Evolutionary conservation across 2,329 filamentous ascomycete species (phyloP), one percentile per base, ranked within the genome.

Genomic region (Exophiala alcalophila): DNA sequence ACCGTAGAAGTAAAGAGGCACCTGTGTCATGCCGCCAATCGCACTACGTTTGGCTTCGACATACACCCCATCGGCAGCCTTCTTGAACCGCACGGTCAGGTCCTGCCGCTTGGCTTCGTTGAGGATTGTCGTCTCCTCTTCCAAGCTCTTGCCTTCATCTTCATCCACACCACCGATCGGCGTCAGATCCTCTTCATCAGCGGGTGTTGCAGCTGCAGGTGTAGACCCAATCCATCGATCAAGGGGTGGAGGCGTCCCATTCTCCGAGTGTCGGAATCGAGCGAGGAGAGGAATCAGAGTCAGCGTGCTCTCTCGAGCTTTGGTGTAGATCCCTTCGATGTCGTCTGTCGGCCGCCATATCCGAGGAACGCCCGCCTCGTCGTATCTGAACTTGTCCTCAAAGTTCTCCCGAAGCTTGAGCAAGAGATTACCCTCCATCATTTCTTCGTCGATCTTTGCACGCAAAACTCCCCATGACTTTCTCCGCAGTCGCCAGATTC

Each of bases 331-430:
- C 31, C 91, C 90, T 69, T 98, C 92, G 49, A 98, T 98, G 61
- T 98, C 92, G 62, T 98, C 92, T 2, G 84, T 90, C 1, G 92
- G 92, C 16, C 90, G 82, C 92, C 92, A 98, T 65, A 98, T 95
- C 47, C 92, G 79, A 4, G 92, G 92, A 4, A 98, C 92, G 18
- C 92, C 92, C 5, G 82, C 81, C 47, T 96, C 90, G 59, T 98
- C 92, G 59, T 98, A 98, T 52, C 92, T 84, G 77, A 98, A 98
- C 67, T 95, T 96, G 70, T 98, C 92, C 67, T 98, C 92, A 56
- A 98, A 98, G 70, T 96, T 97, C 66, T 98, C 92, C 24, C 92
- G 81, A 37, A 98, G 78, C 72, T 98, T 98, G 56, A 97, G 74
- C 23, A 97, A 72, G 40, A 98, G 81, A 61, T 97, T 98, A 58